Evolutionary conservation across 768 basidiomycete species (phyloP).

Genomic region (Macrolepiota dolichaula): DNA sequence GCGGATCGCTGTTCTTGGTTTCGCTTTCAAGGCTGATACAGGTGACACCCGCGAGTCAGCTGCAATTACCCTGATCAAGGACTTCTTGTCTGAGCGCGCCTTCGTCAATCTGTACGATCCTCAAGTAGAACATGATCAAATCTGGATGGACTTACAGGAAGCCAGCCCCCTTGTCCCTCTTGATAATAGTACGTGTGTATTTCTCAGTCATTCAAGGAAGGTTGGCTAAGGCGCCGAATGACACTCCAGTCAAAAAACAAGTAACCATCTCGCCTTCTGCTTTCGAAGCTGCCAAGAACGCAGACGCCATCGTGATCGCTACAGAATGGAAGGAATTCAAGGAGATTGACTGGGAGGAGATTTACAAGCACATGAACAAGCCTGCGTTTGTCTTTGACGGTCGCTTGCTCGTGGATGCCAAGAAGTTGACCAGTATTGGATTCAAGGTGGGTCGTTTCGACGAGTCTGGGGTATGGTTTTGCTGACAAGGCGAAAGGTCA

Average conservation of each 20-base stretch:
- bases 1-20: constrained; percentile 95
- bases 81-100: constrained; percentile 91
- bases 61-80: constrained; percentile 88
- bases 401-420: constrained; percentile 80
- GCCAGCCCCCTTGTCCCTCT: constrained; percentile 62
- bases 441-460: constrained; percentile 62
- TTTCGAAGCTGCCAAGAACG: constrained; percentile 81
- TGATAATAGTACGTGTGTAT: constrained; percentile 58
- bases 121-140: constrained; percentile 80
- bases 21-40: constrained; percentile 99
- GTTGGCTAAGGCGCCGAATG: constrained; percentile 2
- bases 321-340: constrained; percentile 99
- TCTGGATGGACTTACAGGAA: constrained; percentile 78
- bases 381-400: constrained; percentile 99
- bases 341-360: constrained; percentile 83
- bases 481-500: constrained; percentile 6
- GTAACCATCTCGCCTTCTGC: constrained; percentile 77
- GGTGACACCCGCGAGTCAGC: constrained; percentile 99
- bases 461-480: not conserved
- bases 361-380: constrained; percentile 90
- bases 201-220: not conserved
- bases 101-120: constrained; percentile 90
- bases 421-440: constrained; percentile 78
- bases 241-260: constrained; percentile 73
- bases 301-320: constrained; percentile 93